Evolutionary conservation across 2,329 filamentous ascomycete species (phyloP).

Genomic region (Xylariales sp.): DNA sequence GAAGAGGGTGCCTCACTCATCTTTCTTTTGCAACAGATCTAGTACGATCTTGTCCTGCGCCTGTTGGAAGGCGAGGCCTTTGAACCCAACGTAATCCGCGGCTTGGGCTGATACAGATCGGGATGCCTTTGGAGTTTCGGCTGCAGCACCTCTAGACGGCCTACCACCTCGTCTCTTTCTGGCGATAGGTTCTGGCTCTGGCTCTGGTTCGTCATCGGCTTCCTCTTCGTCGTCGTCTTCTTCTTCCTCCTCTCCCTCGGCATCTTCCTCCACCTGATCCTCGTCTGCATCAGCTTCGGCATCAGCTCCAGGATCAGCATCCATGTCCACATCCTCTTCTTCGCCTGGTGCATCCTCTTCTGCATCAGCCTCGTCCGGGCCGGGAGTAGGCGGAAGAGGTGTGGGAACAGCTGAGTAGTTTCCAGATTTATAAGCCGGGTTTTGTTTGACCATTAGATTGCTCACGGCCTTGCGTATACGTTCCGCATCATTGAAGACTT

Average conservation of each 20-base stretch:
- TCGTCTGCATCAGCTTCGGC: constrained; percentile 19
- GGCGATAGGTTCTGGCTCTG: constrained; percentile 16
- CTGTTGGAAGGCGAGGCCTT: constrained; percentile 72
- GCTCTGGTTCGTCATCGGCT: constrained; percentile 17
- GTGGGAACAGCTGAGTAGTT: constrained; percentile 69
- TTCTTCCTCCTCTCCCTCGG: constrained; percentile 22
- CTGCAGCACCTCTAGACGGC: constrained; percentile 26
- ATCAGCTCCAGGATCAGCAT: constrained; percentile 6
- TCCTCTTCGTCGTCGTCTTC: constrained; percentile 11
- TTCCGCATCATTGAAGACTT: constrained; percentile 78
- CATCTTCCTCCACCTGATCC: constrained; percentile 12
- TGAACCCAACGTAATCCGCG: constrained; percentile 55
- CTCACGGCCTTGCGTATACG: constrained; percentile 79
- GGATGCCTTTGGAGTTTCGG: constrained; percentile 29
- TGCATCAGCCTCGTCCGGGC: constrained; percentile 34
- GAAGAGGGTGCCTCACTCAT: constrained; percentile 51
- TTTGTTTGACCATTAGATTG: constrained; percentile 82
- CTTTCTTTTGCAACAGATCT: constrained; percentile 65
- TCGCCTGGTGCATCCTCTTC: constrained; percentile 15
- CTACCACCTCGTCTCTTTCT: constrained; percentile 26
- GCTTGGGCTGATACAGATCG: constrained; percentile 30
- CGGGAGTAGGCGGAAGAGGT: constrained; percentile 52
- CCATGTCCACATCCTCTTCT: constrained; percentile 14
- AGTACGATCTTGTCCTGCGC: constrained; percentile 82
- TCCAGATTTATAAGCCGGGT: constrained; percentile 71